These are phyloP conservation scores for Gryganskiella cystojenkinii DNA, from an alignment of 192 early-diverging fungal species.

Conservation along the genomic window DNA sequence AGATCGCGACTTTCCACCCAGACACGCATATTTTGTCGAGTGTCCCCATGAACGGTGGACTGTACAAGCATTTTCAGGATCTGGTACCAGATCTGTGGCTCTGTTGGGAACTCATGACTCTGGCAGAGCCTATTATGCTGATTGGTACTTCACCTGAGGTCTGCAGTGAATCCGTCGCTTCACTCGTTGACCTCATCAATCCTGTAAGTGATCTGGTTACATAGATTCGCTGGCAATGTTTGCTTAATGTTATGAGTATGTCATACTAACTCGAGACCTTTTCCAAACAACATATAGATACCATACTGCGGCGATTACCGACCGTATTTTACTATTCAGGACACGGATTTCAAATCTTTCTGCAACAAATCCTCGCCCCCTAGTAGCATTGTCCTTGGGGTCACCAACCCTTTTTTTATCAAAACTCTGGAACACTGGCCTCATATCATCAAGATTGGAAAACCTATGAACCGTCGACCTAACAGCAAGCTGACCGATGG, in stretches of 20 bases:
- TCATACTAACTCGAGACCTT: not conserved
- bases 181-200: slow-evolving; percentile 91
- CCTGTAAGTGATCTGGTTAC: slow-evolving; percentile 67
- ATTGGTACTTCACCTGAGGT: slow-evolving; percentile 87
- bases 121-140: slow-evolving; percentile 92
- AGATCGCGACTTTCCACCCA: slow-evolving; percentile 71
- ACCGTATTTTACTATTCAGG: slow-evolving; percentile 98
- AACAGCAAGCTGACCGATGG: slow-evolving; percentile 28
- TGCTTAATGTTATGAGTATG: not conserved
- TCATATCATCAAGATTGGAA: slow-evolving; percentile 72
- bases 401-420: slow-evolving; percentile 95
- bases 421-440: slow-evolving; percentile 95
- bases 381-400: slow-evolving; percentile 87
- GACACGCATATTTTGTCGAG: slow-evolving; percentile 79
- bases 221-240: no score
- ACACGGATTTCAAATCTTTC: slow-evolving; percentile 87
- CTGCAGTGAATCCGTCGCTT: slow-evolving; percentile 86
- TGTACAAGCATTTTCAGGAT: slow-evolving; percentile 83
- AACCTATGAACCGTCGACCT: slow-evolving; percentile 45
- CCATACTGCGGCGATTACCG: slow-evolving; percentile 96
- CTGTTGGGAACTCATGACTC: slow-evolving; percentile 94
- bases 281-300: slow-evolving; percentile 59
- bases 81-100: slow-evolving; percentile 86
- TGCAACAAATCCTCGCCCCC: slow-evolving; percentile 73
- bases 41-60: slow-evolving; percentile 66